Base-by-base conservation (phyloP, 345 rosid genomes). In the Syzygium jambos region DNA sequence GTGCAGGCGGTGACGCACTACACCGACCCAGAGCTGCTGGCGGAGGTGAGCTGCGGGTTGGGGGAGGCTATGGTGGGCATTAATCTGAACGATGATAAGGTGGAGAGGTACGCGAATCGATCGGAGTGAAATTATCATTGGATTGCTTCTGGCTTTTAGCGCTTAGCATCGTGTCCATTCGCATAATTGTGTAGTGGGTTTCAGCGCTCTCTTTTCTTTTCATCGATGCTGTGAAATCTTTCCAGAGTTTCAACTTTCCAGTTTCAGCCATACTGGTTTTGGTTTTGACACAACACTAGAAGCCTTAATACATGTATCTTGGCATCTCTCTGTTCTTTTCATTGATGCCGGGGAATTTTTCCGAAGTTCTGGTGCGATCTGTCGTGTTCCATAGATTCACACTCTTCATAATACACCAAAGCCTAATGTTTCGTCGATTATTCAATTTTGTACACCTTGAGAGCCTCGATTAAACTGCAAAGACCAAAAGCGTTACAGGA, bases 21-120 rank as follows among this genome's bases (percentile, higher is more conserved):
- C 83, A 90, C 86, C n/a, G 93, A 91, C 78, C 93, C 93, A 6
- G 89, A 89, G 22, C 61, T 91, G 77, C 86, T 91, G 63, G 93
- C 88, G 17, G 91, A 89, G 87, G 89, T 91, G 73, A 91, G 91
- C 89, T 90, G 90, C 21, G 93, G 91, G 16, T 68, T 91, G 38
- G 93, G 91, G 3, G 93, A 91, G 73, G 93, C 93, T 6, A 91
- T 90, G 91, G 91, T 89, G 23, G 93, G 91, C 49, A 91, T 91
- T 29, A 90, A 90, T 83, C 52, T 88, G 86, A 91, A 86, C 46
- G 93, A 91, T 27, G 85, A 29, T 2, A 91, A 86, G 86, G 91
- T 88, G 14, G 93, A 91, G 90, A 90, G 93, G 87, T 91, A 52
- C n/a, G 93, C 93, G 0, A 90, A 87, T 49, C 86, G 91, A 34